A percentile compares a stretch with the other conserved stretches of the same genome.
phyloP scores from a whole-genome alignment of 495 filamentous ascomycete species.

The Aspergillus sclerotiicarbonarius region DNA sequence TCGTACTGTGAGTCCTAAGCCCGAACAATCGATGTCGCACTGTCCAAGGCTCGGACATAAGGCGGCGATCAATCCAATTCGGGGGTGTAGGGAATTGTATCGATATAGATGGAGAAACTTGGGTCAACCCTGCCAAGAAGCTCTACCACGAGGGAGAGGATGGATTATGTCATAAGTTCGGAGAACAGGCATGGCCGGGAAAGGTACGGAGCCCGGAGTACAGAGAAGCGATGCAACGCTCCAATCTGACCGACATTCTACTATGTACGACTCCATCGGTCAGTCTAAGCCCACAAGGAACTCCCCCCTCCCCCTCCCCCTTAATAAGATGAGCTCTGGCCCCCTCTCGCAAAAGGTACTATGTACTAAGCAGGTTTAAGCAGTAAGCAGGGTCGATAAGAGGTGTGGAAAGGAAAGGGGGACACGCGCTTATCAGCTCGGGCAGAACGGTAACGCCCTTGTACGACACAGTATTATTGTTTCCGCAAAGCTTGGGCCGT shows the following conservation, averaged over 20 bases:
- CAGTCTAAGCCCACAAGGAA: neutral
- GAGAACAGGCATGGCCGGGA: neutral
- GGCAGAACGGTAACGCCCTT: neutral
- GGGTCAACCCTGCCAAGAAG: neutral
- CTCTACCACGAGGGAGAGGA: neutral
- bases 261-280: neutral
- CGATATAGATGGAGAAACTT: too few relatives aligned
- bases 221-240: neutral
- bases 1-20: too few relatives aligned
- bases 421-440: neutral
- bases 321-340: neutral
- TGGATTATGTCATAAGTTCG: neutral
- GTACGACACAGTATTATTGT: neutral
- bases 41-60: too few relatives aligned
- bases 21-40: too few relatives aligned
- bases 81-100: too few relatives aligned
- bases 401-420: neutral
- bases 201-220: neutral
- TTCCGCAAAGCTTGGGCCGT: slow-evolving; percentile 2
- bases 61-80: too few relatives aligned
- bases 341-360: neutral
- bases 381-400: too few relatives aligned
- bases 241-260: neutral
- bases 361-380: too few relatives aligned
- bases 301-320: neutral